Evolutionary conservation across 352 stramenopile genomes (phyloP), one percentile per base, ranked within the genome.

Genomic region (Globisporangium emineosum): DNA sequence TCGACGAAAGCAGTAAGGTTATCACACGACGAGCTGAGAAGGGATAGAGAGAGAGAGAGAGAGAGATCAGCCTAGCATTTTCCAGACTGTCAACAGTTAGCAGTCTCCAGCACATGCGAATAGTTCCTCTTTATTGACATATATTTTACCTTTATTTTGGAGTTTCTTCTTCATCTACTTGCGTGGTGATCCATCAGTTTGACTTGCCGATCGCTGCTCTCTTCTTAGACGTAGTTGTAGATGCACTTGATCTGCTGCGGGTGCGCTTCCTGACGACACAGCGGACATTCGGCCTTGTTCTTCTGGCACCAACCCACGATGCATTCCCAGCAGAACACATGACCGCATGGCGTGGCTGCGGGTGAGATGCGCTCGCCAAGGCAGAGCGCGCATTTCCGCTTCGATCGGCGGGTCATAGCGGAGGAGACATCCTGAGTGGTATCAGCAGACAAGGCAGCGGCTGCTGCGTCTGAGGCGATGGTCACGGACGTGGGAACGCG

Each of bases 241-340:
- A 96, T 68, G 63, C 89, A 96, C 66, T 93, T 95, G 73, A 97
- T 95, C 72, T 95, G 86, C 67, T 97, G 90, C 61, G 90, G 89
- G 29, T 92, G 76, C 17, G 82, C 79, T 53, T 91, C 83, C 65
- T 97, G 89, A 17, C 90, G 82, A 58, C 90, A 97, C 8, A 97
- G 78, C 47, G 90, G 90, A 63, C 90, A 97, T 67, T 97, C 89
- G 40, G 88, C 78, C 60, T 96, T 94, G 75, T 95, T 93, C 65
- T 94, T 96, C 60, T 97, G 87, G 65, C 90, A 97, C 90, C 90
- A 97, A 13, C 88, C 86, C n/a, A 97, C 85, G 64, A 97, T 96
- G 60, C 90, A 97, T 27, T 96, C 87, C 90, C 90, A 97, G 69
- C 90, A 97, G 75, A 97, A 97, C 30, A 97, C 76, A 65, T 97